These are phyloP conservation scores for Claviceps pusilla DNA, from an alignment of 2,329 filamentous ascomycete species.

Conservation along the genomic window DNA sequence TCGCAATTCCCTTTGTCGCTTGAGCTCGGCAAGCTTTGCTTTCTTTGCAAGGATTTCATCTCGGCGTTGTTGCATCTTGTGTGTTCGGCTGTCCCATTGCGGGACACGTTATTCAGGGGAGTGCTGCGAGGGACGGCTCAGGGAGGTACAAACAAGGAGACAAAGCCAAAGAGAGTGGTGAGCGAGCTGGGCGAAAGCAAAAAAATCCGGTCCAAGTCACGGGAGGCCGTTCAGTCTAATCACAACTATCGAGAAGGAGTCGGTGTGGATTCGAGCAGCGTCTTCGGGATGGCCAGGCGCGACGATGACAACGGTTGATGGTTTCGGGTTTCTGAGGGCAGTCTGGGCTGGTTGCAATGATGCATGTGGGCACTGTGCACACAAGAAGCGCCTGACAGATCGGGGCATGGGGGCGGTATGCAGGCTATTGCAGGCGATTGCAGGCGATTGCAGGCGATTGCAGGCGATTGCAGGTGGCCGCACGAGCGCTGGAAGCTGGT, in stretches of 20 bases:
- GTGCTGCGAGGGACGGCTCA: neutral
- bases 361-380: neutral
- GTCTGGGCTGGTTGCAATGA: neutral
- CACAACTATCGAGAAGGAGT: neutral
- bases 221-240: neutral
- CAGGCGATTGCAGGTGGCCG: neutral
- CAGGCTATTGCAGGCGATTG: too few relatives aligned
- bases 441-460: neutral
- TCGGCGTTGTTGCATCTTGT: slow-evolving; percentile 61
- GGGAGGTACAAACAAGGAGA: neutral
- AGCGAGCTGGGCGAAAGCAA: neutral
- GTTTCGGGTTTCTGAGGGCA: neutral
- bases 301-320: neutral
- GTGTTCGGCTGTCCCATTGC: slow-evolving; percentile 32
- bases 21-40: slow-evolving; percentile 91
- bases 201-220: neutral
- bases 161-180: neutral
- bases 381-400: neutral
- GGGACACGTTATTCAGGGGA: slow-evolving; percentile 16
- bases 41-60: slow-evolving; percentile 95
- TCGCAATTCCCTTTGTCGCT: slow-evolving; percentile 74
- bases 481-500: neutral
- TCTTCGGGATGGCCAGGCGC: neutral
- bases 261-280: neutral
- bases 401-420: too few relatives aligned